Conservation (phyloP, 225 moss, liverwort and hornwort species). For the Thuidium tamariscinum region DNA sequence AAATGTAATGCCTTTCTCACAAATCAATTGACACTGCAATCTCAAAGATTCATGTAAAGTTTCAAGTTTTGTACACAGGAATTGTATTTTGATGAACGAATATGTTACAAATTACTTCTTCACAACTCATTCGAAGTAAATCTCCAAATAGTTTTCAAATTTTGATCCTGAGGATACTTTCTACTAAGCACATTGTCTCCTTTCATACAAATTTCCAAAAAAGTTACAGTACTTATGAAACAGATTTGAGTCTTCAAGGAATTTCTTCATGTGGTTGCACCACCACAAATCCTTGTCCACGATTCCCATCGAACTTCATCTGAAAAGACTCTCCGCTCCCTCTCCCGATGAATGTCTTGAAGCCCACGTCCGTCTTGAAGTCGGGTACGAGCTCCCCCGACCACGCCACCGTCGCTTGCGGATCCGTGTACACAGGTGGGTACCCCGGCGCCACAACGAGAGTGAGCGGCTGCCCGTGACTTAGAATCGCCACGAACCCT, state of each 20-base stretch:
- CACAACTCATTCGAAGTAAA: background rate
- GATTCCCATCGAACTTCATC: slow-evolving; percentile 58
- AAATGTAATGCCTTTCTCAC: background rate
- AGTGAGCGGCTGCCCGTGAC: slow-evolving; percentile 44
- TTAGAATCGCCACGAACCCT: slow-evolving; percentile 50
- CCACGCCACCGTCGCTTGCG: slow-evolving; percentile 69
- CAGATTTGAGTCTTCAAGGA: background rate
- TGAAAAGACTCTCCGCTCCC: slow-evolving; percentile 55
- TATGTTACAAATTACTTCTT: background rate
- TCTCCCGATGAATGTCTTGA: slow-evolving; percentile 39
- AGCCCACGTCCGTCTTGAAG: slow-evolving; percentile 42
- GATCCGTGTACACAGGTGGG: slow-evolving; percentile 64
- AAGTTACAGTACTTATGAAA: no score
- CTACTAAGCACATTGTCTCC: background rate
- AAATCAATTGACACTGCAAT: background rate
- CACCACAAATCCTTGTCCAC: slow-evolving; percentile 48
- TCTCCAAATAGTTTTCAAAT: background rate
- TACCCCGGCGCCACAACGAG: slow-evolving; percentile 28
- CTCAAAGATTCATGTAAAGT: background rate
- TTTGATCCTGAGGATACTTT: no score
- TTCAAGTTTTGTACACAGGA: background rate
- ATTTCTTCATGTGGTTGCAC: slow-evolving; percentile 63
- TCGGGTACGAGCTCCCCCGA: slow-evolving; percentile 40
- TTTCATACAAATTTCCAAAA: background rate
- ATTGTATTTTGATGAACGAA: background rate